Conservation (phyloP, 371 early-diverging fungal genomes). For the Syncephalastrum racemosum region DNA sequence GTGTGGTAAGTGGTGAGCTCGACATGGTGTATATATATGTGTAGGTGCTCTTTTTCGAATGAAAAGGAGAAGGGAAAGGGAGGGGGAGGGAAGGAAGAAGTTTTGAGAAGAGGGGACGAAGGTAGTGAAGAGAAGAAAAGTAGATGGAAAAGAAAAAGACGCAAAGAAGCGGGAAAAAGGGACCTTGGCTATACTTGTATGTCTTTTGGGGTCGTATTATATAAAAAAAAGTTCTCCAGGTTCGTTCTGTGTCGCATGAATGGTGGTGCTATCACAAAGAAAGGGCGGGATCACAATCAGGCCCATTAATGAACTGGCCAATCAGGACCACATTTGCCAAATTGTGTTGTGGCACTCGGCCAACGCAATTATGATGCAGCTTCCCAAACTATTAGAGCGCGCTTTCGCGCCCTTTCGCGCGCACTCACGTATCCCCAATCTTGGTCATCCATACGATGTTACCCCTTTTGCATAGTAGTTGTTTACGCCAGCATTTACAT, state of each 20-base stretch:
- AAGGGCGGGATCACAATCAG: constrained; percentile 7
- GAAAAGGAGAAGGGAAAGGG: constrained; percentile 1
- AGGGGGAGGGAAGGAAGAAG: no score
- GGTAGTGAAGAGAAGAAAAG: constrained; percentile 10
- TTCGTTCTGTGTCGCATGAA: constrained; percentile 7
- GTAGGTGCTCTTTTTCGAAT: constrained; percentile 1
- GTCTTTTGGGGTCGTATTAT: background rate
- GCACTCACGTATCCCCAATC: no score
- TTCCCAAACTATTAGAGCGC: background rate
- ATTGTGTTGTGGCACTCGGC: constrained; percentile 24
- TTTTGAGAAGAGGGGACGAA: constrained; percentile 9
- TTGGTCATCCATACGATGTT: no score
- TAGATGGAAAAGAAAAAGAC: constrained; percentile 6
- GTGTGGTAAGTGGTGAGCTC: constrained; percentile 11
- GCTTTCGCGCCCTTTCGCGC: no score
- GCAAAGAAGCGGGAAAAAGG: constrained; percentile 8
- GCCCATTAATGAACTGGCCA: constrained; percentile 21
- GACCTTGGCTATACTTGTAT: constrained; percentile 4
- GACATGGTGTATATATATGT: constrained; percentile 2
- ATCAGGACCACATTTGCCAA: constrained; percentile 8
- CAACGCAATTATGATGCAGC: constrained; percentile 13
- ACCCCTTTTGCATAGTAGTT: no score
- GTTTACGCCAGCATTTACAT: no score
- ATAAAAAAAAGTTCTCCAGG: constrained; percentile 4
- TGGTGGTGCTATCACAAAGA: constrained; percentile 3